phyloP scores from a whole-genome alignment of 2,329 filamentous ascomycete genomes.

The Rasamsonia emersonii region DNA sequence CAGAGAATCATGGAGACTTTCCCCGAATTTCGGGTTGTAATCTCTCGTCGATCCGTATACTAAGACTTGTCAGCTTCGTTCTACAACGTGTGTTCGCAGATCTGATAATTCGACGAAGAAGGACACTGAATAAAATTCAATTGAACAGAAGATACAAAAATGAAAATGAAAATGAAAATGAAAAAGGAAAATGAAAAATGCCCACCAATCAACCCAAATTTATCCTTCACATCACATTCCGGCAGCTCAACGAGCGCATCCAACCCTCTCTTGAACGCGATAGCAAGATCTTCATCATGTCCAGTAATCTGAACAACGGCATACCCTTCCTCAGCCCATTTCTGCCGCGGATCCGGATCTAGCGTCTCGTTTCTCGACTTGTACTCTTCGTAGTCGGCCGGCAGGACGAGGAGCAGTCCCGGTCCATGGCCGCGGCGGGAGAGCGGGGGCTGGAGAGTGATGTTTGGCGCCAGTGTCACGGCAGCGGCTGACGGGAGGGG shows the following conservation, averaged over 20 bases:
- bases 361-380: slow-evolving; percentile 28
- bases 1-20: no score
- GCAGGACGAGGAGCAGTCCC: slow-evolving; percentile 39
- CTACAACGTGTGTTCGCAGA: no score
- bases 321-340: slow-evolving; percentile 66
- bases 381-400: slow-evolving; percentile 21
- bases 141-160: no score
- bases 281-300: slow-evolving; percentile 10
- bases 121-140: no score
- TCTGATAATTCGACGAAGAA: no score
- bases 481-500: no score
- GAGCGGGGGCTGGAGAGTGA: slow-evolving; percentile 38
- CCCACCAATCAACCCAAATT: no score
- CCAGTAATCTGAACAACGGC: slow-evolving; percentile 49
- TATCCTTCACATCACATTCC: slow-evolving; percentile 19
- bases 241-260: slow-evolving; percentile 13
- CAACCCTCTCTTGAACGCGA: slow-evolving; percentile 14
- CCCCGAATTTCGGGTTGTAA: no score
- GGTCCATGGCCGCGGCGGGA: slow-evolving; percentile 43
- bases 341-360: slow-evolving; percentile 50
- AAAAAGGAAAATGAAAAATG: no score
- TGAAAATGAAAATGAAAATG: no score
- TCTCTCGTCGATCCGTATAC: no score
- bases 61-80: no score
- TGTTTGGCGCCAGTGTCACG: slow-evolving; percentile 9